Evolutionary conservation across 441 rosid genomes (phyloP).

Genomic region (Gossypium davidsonii): DNA sequence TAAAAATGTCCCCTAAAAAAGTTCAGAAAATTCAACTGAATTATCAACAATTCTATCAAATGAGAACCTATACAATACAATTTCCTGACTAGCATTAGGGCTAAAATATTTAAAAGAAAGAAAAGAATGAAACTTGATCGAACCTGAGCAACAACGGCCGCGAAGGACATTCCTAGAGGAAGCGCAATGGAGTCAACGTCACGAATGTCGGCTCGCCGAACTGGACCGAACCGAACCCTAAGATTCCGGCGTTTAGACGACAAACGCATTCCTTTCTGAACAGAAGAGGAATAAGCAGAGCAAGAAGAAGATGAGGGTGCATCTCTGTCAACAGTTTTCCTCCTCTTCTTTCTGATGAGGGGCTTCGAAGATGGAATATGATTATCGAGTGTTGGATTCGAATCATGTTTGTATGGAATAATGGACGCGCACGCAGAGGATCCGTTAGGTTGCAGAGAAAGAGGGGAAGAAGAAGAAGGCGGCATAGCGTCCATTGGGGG

Average conservation of each 20-base stretch:
- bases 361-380: not conserved
- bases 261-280: conserved; percentile 27
- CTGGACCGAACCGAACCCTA: conserved; percentile 30
- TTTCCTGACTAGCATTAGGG: not conserved
- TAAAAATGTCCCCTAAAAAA: not conserved
- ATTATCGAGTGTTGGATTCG: conserved; percentile 1
- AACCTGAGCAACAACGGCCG: conserved; percentile 85
- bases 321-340: conserved; percentile 19
- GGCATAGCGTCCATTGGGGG: conserved; percentile 8
- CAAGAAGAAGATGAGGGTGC: conserved; percentile 32
- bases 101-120: not conserved
- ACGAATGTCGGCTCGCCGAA: conserved; percentile 32
- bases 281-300: conserved; percentile 24
- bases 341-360: conserved; percentile 23
- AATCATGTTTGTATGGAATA: conserved; percentile 20
- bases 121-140: conserved; percentile 23
- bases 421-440: not conserved
- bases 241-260: conserved; percentile 37
- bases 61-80: not conserved
- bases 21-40: not conserved
- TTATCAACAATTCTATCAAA: not conserved
- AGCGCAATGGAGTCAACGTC: conserved; percentile 66
- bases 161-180: conserved; percentile 91
- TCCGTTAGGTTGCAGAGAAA: conserved; percentile 9
- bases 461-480: conserved; percentile 5